Percentiles rank a stretch among this genome's conserved stretches.
These are phyloP conservation scores for Saururus chinensis DNA, from an alignment of 164 flowering plant species.

Conservation along the genomic window DNA sequence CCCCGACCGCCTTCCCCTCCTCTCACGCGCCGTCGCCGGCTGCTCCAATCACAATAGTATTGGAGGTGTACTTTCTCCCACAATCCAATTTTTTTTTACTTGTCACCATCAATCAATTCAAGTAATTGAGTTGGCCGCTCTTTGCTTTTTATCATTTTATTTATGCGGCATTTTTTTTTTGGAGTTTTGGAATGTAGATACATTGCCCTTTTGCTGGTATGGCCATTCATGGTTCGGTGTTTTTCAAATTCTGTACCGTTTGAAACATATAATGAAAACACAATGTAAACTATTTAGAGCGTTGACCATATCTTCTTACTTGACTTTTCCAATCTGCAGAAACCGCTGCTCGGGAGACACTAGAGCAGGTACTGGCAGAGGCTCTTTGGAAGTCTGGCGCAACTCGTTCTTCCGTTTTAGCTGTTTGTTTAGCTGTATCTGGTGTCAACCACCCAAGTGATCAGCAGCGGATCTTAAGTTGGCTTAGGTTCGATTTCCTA, in stretches of 20 bases:
- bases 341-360: constrained; percentile 65
- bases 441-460: constrained; percentile 90
- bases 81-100: neutral
- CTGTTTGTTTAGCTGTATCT: constrained; percentile 83
- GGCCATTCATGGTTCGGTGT: too few species aligned
- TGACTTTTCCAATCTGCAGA: constrained; percentile 26
- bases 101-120: neutral
- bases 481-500: constrained; percentile 60
- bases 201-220: too few species aligned
- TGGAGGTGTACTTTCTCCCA: constrained; percentile 9
- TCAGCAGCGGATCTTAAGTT: constrained; percentile 57
- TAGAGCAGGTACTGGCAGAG: constrained; percentile 74
- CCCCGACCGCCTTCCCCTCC: constrained; percentile 61
- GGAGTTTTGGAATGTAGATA: too few species aligned
- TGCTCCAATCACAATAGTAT: constrained; percentile 84
- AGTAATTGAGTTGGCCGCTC: neutral
- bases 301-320: too few species aligned
- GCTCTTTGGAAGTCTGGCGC: constrained; percentile 58
- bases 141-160: too few species aligned
- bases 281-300: neutral
- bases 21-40: constrained; percentile 62
- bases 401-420: constrained; percentile 56
- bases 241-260: too few species aligned
- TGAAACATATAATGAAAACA: neutral
- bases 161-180: too few species aligned